Evolutionary conservation across 768 basidiomycete species (phyloP).

Genomic region (Naganishia randhawae): DNA sequence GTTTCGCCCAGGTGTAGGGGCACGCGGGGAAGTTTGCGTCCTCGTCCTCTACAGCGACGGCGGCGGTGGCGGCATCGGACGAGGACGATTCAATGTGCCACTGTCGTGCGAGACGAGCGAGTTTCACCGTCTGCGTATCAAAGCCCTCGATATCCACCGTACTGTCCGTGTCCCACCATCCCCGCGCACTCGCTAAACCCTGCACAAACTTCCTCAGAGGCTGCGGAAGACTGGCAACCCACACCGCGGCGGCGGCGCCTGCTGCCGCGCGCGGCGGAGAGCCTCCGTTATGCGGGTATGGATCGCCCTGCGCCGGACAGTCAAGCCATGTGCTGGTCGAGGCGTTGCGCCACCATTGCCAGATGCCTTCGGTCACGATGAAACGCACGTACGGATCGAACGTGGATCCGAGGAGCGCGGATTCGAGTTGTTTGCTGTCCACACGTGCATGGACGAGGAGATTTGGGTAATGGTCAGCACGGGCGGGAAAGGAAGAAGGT

Average conservation of each 20-base stretch:
- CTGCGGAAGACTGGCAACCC: not conserved
- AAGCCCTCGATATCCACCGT: constrained; percentile 7
- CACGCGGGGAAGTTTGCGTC: constrained; percentile 55
- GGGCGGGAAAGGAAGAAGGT: not conserved
- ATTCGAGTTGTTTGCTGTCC: constrained; percentile 60
- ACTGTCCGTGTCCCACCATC: not conserved
- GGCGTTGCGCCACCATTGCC: constrained; percentile 64
- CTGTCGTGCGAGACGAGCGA: not conserved
- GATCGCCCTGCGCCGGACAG: constrained; percentile 57
- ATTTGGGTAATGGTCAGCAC: not conserved
- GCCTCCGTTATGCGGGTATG: constrained; percentile 40
- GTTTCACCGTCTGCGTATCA: not conserved
- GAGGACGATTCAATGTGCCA: too few relatives aligned
- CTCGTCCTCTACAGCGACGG: not conserved
- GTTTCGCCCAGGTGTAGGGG: constrained; percentile 72
- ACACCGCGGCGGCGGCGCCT: too few relatives aligned
- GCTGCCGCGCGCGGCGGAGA: not conserved
- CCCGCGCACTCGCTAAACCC: not conserved
- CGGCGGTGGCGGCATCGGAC: too few relatives aligned
- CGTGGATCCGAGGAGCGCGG: constrained; percentile 67
- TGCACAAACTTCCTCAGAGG: not conserved
- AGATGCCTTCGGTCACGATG: constrained; percentile 78
- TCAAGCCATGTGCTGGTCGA: constrained; percentile 60
- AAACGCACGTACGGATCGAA: constrained; percentile 85
- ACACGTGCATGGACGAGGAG: too few relatives aligned